A percentile compares a stretch with the other conserved stretches of the same genome.
phyloP scores from a whole-genome alignment of 2,329 filamentous ascomycete genomes.

The Pyrenophora teres region DNA sequence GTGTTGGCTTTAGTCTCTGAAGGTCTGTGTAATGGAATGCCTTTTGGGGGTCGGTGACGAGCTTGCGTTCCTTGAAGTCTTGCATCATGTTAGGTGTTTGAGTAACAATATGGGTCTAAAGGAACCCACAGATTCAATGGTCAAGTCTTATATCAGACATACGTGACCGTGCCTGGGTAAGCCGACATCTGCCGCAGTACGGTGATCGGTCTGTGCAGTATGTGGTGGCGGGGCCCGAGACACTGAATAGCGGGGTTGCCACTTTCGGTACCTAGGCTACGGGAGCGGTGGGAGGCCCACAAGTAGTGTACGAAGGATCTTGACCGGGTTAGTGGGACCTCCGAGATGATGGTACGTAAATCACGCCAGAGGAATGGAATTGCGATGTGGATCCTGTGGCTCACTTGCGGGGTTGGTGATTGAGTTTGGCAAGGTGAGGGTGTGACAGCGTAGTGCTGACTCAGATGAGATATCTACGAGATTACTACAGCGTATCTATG shows the following conservation, averaged over 20 bases:
- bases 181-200: conserved; percentile 39
- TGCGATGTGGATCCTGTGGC: conserved; percentile 8
- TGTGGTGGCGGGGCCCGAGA: conserved; percentile 41
- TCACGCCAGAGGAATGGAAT: conserved; percentile 8
- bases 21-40: conserved; percentile 48
- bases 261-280: conserved; percentile 19
- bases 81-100: conserved; percentile 27
- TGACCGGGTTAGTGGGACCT: conserved; percentile 29
- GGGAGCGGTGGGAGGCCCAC: conserved; percentile 25
- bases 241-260: conserved; percentile 33
- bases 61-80: conserved; percentile 43
- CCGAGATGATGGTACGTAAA: conserved; percentile 7
- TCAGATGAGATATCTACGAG: conserved; percentile 9
- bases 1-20: conserved; percentile 45
- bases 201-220: conserved; percentile 35
- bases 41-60: conserved; percentile 45
- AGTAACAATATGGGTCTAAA: conserved; percentile 1
- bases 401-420: conserved; percentile 18
- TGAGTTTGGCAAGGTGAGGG: background rate
- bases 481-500: background rate
- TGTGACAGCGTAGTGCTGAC: conserved; percentile 6
- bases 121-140: conserved; percentile 13
- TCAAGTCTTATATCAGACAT: conserved; percentile 37
- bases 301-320: conserved; percentile 5
- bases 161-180: conserved; percentile 21